phyloP scores from a whole-genome alignment of 2,329 filamentous ascomycete genomes.

The Neophaeococcomyces aloes region DNA sequence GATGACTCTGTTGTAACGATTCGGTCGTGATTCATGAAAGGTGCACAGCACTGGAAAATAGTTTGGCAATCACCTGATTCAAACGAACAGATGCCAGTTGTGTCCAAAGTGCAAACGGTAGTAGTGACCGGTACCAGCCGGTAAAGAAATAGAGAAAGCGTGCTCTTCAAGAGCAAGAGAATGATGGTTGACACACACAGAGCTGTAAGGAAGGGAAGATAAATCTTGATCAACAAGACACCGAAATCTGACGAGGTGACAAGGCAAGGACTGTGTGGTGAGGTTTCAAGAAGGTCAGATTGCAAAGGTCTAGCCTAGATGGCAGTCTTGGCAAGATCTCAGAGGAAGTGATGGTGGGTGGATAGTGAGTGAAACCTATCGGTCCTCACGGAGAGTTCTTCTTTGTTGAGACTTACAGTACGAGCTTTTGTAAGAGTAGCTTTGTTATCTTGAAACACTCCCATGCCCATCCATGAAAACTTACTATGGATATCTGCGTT shows the following conservation, averaged over 20 bases:
- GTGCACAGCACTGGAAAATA: neutral
- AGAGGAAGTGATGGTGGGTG: slow-evolving; percentile 1
- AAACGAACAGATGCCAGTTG: neutral
- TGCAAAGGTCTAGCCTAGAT: neutral
- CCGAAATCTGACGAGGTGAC: neutral
- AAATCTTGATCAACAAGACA: slow-evolving; percentile 9
- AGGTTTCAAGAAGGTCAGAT: neutral
- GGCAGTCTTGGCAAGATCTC: slow-evolving; percentile 3
- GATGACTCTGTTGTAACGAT: neutral
- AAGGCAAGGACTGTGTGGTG: neutral
- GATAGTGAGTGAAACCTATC: neutral
- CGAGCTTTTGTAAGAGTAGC: too few species aligned
- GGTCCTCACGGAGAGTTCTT: too few species aligned
- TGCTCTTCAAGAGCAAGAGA: neutral
- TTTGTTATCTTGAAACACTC: slow-evolving; percentile 2
- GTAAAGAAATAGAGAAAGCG: slow-evolving; percentile 1
- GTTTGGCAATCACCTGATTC: neutral
- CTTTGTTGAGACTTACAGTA: neutral
- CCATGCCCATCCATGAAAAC: slow-evolving; percentile 2
- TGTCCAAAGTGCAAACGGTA: neutral
- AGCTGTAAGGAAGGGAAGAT: neutral
- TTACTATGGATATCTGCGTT: neutral
- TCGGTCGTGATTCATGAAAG: neutral
- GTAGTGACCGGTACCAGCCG: slow-evolving; percentile 7
- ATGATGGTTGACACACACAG: neutral